A percentile compares a stretch with the other conserved stretches of the same genome.
Conservation (phyloP, 352 stramenopile species). For the Thraustotheca clavata region DNA sequence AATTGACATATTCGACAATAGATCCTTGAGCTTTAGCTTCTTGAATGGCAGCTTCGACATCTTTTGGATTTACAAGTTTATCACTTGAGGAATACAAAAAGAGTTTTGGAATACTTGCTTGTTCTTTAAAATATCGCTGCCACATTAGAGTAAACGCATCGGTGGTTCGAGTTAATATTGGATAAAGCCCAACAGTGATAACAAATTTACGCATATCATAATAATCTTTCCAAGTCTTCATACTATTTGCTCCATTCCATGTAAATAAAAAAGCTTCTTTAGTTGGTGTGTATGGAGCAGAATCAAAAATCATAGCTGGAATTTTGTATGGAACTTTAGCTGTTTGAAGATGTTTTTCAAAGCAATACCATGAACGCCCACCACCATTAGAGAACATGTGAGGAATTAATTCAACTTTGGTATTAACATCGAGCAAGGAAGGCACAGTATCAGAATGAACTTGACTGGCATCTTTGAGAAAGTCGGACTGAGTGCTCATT, state of each 20-base stretch:
- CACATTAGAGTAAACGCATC: neutral
- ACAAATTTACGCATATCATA: too few species aligned
- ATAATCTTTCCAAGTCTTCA: too few species aligned
- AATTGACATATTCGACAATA: neutral
- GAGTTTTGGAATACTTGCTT: slow-evolving; percentile 15
- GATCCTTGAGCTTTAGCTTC: slow-evolving; percentile 2
- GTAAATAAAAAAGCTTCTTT: too few species aligned
- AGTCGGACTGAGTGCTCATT: neutral
- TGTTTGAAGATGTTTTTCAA: neutral
- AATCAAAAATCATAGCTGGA: neutral
- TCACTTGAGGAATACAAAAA: slow-evolving; percentile 17
- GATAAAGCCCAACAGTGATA: too few species aligned
- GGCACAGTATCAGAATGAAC: neutral
- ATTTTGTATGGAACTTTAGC: neutral
- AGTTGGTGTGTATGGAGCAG: too few species aligned
- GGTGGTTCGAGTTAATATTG: neutral
- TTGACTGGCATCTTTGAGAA: neutral
- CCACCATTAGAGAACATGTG: neutral
- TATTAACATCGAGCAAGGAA: too few species aligned
- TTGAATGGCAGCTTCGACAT: slow-evolving; percentile 2
- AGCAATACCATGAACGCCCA: neutral
- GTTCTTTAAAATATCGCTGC: slow-evolving; percentile 5
- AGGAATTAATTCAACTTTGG: neutral
- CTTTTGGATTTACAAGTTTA: neutral
- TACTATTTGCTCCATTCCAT: too few species aligned